A percentile compares a stretch with the other conserved stretches of the same genome.
These are phyloP conservation scores for Eleusine coracana DNA, from an alignment of 176 grass and related monocot genomes.

Conservation along the genomic window DNA sequence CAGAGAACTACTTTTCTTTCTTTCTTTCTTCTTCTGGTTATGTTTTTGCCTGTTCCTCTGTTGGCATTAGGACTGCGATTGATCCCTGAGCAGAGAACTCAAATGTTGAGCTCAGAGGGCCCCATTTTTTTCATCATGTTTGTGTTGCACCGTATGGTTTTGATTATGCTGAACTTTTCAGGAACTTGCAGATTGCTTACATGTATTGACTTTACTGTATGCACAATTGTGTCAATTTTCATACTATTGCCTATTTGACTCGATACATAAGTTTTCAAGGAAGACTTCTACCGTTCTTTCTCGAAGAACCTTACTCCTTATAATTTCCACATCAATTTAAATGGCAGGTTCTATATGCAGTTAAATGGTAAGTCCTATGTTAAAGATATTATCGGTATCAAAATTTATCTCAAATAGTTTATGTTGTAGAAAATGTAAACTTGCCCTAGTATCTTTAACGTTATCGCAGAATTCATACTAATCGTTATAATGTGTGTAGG, in stretches of 20 bases:
- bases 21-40: background rate
- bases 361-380: background rate
- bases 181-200: background rate
- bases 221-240: background rate
- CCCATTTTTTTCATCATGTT: background rate
- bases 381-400: background rate
- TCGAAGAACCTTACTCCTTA: background rate
- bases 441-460: background rate
- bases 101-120: background rate
- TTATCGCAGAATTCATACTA: background rate
- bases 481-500: conserved; percentile 48
- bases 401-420: conserved; percentile 6
- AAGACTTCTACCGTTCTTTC: background rate
- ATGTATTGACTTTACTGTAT: background rate
- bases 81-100: background rate
- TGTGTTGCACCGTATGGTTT: background rate
- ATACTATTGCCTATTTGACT: background rate
- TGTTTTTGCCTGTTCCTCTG: background rate
- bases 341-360: background rate
- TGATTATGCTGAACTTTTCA: background rate
- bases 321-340: background rate
- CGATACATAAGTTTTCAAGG: background rate
- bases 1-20: background rate
- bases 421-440: background rate
- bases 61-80: background rate